Evolutionary conservation across 1,284 basidiomycete species (phyloP).

Genomic region (Cutaneotrichosporon sp.): DNA sequence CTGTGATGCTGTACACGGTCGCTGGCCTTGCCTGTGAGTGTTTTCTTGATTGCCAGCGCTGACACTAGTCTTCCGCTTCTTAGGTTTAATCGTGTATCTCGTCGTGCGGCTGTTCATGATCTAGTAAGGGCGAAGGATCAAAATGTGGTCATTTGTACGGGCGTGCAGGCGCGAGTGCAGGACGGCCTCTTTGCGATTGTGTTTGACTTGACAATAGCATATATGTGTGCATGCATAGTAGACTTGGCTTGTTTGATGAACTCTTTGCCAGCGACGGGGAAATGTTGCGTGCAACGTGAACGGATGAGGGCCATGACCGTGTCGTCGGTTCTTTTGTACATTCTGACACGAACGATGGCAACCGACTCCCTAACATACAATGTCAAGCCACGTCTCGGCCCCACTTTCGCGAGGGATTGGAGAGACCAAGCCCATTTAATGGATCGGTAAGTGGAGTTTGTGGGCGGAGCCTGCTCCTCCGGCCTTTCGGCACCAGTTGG

Average conservation of each 20-base stretch:
- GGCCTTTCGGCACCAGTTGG: too few relatives aligned
- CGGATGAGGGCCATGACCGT: too few relatives aligned
- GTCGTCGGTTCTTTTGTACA: too few relatives aligned
- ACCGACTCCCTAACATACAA: too few relatives aligned
- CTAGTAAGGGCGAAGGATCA: conserved; percentile 58
- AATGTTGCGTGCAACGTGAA: too few relatives aligned
- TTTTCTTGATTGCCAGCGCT: neutral
- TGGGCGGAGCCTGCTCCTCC: too few relatives aligned
- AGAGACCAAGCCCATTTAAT: too few relatives aligned
- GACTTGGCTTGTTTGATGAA: neutral
- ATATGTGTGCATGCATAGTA: conserved; percentile 1
- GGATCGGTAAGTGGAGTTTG: too few relatives aligned
- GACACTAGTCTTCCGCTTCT: conserved; percentile 66
- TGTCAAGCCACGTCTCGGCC: too few relatives aligned
- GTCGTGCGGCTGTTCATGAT: conserved; percentile 77
- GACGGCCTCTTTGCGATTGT: neutral
- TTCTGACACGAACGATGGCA: too few relatives aligned
- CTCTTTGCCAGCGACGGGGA: too few relatives aligned
- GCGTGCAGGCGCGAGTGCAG: neutral
- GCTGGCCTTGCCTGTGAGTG: conserved; percentile 66
- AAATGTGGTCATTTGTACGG: neutral
- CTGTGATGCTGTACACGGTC: conserved; percentile 61
- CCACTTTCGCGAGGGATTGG: too few relatives aligned
- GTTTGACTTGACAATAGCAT: neutral
- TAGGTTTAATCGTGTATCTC: conserved; percentile 75